phyloP scores from a whole-genome alignment of 192 early-diverging fungal species.

The Paraglomus occultum region DNA sequence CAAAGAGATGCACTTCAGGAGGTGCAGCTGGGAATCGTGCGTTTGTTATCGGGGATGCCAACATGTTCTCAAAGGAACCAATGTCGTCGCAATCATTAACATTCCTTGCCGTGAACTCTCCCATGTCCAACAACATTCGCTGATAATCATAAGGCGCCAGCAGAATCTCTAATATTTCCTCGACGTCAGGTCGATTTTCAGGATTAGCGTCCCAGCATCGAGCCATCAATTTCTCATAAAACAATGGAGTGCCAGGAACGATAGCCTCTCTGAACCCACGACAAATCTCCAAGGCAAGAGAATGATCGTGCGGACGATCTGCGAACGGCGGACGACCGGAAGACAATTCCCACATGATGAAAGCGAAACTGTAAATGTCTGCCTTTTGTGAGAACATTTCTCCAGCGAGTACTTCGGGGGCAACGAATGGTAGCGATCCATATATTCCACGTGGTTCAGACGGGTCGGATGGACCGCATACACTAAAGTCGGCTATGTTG shows the following conservation, averaged over 20 bases:
- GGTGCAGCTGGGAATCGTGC: not conserved
- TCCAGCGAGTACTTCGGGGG: constrained; percentile 22
- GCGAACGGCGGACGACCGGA: constrained; percentile 42
- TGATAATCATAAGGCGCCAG: constrained; percentile 28
- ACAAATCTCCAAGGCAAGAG: constrained; percentile 36
- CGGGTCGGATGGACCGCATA: constrained; percentile 4
- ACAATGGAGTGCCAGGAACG: constrained; percentile 37
- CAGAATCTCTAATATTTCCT: constrained; percentile 40
- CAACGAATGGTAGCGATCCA: constrained; percentile 22
- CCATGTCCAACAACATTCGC: not conserved
- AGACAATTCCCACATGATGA: constrained; percentile 48
- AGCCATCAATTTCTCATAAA: constrained; percentile 38
- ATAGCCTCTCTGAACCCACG: constrained; percentile 39
- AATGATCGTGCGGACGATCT: constrained; percentile 35
- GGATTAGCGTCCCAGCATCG: constrained; percentile 43
- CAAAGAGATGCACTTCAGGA: constrained; percentile 21
- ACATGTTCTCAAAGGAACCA: constrained; percentile 5
- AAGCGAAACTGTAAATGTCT: constrained; percentile 45
- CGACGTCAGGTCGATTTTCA: constrained; percentile 33
- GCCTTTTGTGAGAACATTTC: constrained; percentile 5
- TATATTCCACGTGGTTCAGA: constrained; percentile 17
- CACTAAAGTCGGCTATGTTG: constrained; percentile 23
- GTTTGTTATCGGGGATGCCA: not conserved
- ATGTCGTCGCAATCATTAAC: constrained; percentile 9
- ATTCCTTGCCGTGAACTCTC: not conserved